Base-by-base conservation (phyloP, 2,329 filamentous ascomycete species). In the Aspergillus aculeatinus region DNA sequence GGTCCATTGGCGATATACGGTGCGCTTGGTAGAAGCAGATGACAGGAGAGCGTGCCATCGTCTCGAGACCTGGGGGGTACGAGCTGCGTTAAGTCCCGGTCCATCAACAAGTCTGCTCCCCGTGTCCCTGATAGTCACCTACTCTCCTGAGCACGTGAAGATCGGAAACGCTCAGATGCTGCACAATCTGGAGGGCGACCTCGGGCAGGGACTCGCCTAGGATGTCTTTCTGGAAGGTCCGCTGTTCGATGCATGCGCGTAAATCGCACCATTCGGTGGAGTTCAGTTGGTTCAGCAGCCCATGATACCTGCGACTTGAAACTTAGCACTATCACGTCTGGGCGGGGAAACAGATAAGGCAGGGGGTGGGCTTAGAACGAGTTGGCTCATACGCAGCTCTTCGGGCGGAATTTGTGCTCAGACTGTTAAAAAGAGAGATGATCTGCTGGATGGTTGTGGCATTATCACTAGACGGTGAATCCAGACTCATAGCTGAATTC, bases 251-350 rank as follows among this genome's bases (percentile, higher is more conserved):
- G 39, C 62, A 65, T 19, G 56, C 33, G 57, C 67, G 64, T 10
- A 75, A 58, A 48, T 72, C 67, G 16, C 72, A 70, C 69, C 72
- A 74, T 63, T 77, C 75, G 48, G 70, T 31, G 4, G 59, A 55
- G 14, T 39, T 53, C 27, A 77, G 60, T 25, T 68, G 61, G 47
- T 69, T 62, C 33, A 76, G 48, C 27, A 77, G 64, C 6, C 62
- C 64, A 48, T 64, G 66, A 33, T 67, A 68, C 33, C 74, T 77
- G 62, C 11, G 21, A 42, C 48, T 16, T n/a, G 2, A n/a, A 21
- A 11, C 31, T 55, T n/a, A 60, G 57, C 48, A 31, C 33, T 16
- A 16, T 12, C 33, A 44, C 27, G 2, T 10, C 27, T 29, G 27
- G 27, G 7, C 27, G 27, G 27, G 39, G 35, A 9, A 39, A 39